Conservation (phyloP, 1,284 basidiomycete genomes). For the Bondarzewia mesenterica region DNA sequence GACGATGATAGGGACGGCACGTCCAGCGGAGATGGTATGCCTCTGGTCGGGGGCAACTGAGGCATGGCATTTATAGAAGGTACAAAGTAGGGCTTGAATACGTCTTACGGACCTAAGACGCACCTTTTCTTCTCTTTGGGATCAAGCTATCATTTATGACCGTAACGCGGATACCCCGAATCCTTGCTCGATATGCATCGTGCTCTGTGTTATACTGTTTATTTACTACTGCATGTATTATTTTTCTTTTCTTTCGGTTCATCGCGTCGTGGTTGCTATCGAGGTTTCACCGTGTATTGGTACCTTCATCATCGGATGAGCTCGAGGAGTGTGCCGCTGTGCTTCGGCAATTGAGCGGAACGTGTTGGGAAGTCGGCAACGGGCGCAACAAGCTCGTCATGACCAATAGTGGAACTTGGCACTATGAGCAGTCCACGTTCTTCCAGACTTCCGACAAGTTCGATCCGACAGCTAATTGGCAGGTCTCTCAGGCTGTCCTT, state of each 20-base stretch:
- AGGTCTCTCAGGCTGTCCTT: too few species aligned
- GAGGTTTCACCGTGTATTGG: background rate
- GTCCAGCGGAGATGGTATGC: constrained; percentile 48
- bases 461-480: too few species aligned
- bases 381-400: background rate
- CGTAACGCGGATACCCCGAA: background rate
- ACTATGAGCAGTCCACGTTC: too few species aligned
- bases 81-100: too few species aligned
- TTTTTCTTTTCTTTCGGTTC: background rate
- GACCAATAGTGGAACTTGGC: background rate
- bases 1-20: constrained; percentile 66
- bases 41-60: constrained; percentile 31
- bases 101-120: too few species aligned
- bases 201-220: background rate
- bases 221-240: background rate
- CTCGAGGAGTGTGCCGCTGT: too few species aligned
- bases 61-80: too few species aligned
- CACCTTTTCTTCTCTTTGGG: background rate
- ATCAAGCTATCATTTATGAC: background rate
- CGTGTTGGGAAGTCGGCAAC: background rate
- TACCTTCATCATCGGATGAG: background rate
- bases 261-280: background rate
- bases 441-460: too few species aligned
- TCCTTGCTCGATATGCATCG: background rate
- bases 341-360: background rate